These are phyloP conservation scores for Seiridium cupressi DNA, from an alignment of 2,329 filamentous ascomycete species.

Conservation along the genomic window DNA sequence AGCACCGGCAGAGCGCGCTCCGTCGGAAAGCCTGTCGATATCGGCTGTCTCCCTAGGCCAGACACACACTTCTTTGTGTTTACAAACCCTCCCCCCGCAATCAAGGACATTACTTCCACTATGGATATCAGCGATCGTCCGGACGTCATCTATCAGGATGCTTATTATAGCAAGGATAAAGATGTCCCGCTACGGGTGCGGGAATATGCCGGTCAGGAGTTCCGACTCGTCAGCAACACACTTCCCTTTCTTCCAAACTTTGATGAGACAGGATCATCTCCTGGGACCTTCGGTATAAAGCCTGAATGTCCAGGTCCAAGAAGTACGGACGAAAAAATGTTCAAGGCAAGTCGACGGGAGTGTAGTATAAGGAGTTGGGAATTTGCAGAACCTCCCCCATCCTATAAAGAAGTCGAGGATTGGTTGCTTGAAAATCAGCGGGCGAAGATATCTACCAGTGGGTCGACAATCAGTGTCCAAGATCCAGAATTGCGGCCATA, in stretches of 20 bases:
- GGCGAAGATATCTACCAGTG: constrained; percentile 11
- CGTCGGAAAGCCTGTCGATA: constrained; percentile 12
- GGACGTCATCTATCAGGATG: constrained; percentile 76
- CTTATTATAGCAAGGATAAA: constrained; percentile 78
- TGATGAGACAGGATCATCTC: constrained; percentile 58
- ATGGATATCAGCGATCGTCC: constrained; percentile 59
- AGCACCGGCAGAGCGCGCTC: constrained; percentile 12
- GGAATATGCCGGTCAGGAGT: constrained; percentile 87
- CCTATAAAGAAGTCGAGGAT: constrained; percentile 61
- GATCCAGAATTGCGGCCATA: constrained; percentile 30
- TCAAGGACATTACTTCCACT: constrained; percentile 48
- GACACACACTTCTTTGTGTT: constrained; percentile 28
- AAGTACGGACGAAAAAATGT: constrained; percentile 45
- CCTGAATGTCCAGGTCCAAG: constrained; percentile 46
- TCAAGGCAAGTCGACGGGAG: constrained; percentile 49
- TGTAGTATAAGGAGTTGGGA: constrained; percentile 76
- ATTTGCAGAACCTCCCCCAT: constrained; percentile 68
- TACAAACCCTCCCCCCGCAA: constrained; percentile 29
- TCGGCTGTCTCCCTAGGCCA: constrained; percentile 22
- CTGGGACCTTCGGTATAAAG: constrained; percentile 55
- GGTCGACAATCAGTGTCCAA: constrained; percentile 17
- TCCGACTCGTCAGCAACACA: constrained; percentile 71
- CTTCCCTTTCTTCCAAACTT: constrained; percentile 81
- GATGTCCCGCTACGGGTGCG: constrained; percentile 76
- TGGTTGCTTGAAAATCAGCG: constrained; percentile 58